Base-by-base conservation (phyloP, 768 basidiomycete genomes). In the Tylopilus plumbeoviolaceoides region DNA sequence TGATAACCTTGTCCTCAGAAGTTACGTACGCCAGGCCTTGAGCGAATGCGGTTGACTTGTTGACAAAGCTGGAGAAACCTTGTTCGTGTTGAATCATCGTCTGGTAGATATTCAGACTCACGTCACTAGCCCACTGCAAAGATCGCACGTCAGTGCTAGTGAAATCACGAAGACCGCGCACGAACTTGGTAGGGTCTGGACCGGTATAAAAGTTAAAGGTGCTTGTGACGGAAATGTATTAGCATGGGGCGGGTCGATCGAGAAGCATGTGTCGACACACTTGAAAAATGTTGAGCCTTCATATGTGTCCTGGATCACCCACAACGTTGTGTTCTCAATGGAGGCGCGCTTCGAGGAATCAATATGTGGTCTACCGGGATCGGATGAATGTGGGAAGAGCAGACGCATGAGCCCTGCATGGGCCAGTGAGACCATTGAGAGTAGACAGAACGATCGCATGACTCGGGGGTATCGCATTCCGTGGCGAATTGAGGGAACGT, bases 221-320 rank as follows among this genome's bases (percentile, higher is more conserved):
- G 50, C 87, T 69, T 59, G 5, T 51, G 20, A 10, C 18, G 53
- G 43, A 30, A 40, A n/a, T 33, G 20, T 44, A 44, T 52, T 47
- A 56, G 56, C 50, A 43, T 31, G 11, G 51, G 38, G 44, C 23
- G 7, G 25, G 30, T 35, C 14, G 23, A 48, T 27, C 25, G 44
- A 43, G 49, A 44, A 46, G 25, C 4, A 44, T n/a, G 31, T 41
- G 25, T 48, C 67, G 67, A 68, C 74, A 46, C 53, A 89, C 88
- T 88, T 78, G 63, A 88, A 89, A 68, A 90, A 90, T 0, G 72
- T 79, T 48, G 75, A 58, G 14, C 88, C 87, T 41, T 78, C 74
- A 62, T 85, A 89, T 5, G 78, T 80, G 62, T 87, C 86, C 68
- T 87, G 64, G 11, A 79, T 78, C 14, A 86, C 70, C 87, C 87